phyloP scores from a whole-genome alignment of 805 yeast species.

The Wickerhamiella nectarea region DNA sequence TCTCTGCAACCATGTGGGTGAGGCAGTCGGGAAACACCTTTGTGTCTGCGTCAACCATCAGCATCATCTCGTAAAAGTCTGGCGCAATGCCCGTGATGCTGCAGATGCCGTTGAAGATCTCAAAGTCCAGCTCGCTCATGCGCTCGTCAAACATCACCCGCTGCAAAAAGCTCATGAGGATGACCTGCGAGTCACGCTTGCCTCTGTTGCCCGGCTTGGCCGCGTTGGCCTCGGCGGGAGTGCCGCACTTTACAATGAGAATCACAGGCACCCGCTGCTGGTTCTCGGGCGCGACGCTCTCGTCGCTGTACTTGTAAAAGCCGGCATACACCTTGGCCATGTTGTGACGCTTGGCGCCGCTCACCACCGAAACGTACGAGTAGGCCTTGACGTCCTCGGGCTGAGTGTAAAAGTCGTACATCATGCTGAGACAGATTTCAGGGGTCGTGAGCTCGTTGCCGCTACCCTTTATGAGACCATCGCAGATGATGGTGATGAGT shows the following conservation, averaged over 20 bases:
- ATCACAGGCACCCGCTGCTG: slow-evolving; percentile 75
- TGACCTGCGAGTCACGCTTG: slow-evolving; percentile 86
- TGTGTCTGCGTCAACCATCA: slow-evolving; percentile 95
- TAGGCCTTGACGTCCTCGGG: slow-evolving; percentile 64
- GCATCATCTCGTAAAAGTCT: slow-evolving; percentile 61
- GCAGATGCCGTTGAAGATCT: slow-evolving; percentile 62
- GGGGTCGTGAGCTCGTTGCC: slow-evolving; percentile 84
- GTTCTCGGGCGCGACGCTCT: slow-evolving; percentile 59
- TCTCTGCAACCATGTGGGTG: slow-evolving; percentile 80
- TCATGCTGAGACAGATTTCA: slow-evolving; percentile 74
- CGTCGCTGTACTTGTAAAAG: slow-evolving; percentile 71
- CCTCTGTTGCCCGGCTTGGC: slow-evolving; percentile 89
- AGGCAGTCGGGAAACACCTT: slow-evolving; percentile 74
- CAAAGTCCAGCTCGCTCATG: slow-evolving; percentile 83
- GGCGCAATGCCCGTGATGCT: slow-evolving; percentile 75
- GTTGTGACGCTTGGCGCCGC: slow-evolving; percentile 87
- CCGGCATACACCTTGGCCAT: slow-evolving; percentile 97
- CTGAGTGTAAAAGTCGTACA: slow-evolving; percentile 62
- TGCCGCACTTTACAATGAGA: slow-evolving; percentile 74
- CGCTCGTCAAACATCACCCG: slow-evolving; percentile 81
- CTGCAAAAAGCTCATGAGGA: slow-evolving; percentile 81
- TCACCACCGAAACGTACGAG: slow-evolving; percentile 91
- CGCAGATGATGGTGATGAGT: slow-evolving; percentile 72
- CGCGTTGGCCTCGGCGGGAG: slow-evolving; percentile 53
- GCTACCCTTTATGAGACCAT: slow-evolving; percentile 87